Evolutionary conservation across 2,329 filamentous ascomycete species (phyloP).

Genomic region (Apiospora arundinis): DNA sequence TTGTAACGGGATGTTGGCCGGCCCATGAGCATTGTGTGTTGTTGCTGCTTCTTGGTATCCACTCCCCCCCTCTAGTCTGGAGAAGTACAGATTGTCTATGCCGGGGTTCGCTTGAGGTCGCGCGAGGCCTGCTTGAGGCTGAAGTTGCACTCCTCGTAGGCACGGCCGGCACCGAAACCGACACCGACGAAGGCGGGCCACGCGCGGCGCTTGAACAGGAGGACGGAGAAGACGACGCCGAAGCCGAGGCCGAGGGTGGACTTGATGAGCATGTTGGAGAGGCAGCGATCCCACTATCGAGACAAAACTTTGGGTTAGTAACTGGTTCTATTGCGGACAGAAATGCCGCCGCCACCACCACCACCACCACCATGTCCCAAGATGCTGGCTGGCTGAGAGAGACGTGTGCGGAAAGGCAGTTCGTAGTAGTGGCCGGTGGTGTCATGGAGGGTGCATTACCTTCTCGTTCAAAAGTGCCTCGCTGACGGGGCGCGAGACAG

Average conservation of each 20-base stretch:
- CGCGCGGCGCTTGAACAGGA: slow-evolving; percentile 96
- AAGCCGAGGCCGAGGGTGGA: slow-evolving; percentile 95
- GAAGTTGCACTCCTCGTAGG: slow-evolving; percentile 98
- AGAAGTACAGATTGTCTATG: not conserved
- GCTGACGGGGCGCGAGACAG: slow-evolving; percentile 85
- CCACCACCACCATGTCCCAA: not conserved
- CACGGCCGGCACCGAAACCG: slow-evolving; percentile 93
- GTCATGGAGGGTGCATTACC: slow-evolving; percentile 61
- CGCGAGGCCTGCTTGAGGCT: slow-evolving; percentile 68
- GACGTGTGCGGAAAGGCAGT: not conserved
- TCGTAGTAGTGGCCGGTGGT: slow-evolving; percentile 26
- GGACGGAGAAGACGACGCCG: slow-evolving; percentile 97
- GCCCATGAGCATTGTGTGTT: not conserved
- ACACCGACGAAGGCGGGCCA: slow-evolving; percentile 96
- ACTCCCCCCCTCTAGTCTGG: not conserved
- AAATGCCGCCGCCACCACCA: not conserved
- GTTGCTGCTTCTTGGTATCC: not conserved
- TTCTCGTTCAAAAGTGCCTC: slow-evolving; percentile 99
- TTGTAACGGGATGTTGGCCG: not conserved
- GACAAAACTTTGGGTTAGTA: slow-evolving; percentile 30
- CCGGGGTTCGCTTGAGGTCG: slow-evolving; percentile 62
- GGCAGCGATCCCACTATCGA: slow-evolving; percentile 92
- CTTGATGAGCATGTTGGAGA: slow-evolving; percentile 96
- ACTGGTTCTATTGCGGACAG: not conserved
- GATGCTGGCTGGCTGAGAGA: no score